phyloP scores from a whole-genome alignment of 2,329 filamentous ascomycete species.

The Elsinoe fawcettii region DNA sequence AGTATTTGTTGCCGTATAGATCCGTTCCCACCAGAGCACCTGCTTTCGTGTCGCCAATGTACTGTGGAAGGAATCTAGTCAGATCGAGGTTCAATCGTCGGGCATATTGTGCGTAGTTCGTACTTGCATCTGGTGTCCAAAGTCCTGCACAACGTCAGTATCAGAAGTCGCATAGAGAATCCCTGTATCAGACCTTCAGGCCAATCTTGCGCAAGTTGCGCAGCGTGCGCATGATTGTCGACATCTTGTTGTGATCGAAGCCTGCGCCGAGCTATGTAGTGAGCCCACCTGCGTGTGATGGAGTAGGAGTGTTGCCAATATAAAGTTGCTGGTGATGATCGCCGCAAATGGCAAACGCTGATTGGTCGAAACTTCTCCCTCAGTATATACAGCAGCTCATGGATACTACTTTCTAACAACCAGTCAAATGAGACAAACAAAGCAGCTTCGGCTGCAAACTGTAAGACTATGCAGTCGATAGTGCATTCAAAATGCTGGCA shows the following conservation, averaged over 20 bases:
- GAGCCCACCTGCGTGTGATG: neutral
- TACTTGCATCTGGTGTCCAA: conserved; percentile 88
- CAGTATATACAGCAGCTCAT: neutral
- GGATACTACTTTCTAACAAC: neutral
- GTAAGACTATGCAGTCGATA: neutral
- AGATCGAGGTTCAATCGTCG: conserved; percentile 24
- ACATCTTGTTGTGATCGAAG: conserved; percentile 55
- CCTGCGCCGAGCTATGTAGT: neutral
- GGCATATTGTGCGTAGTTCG: conserved; percentile 22
- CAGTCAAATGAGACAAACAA: neutral
- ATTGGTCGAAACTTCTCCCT: conserved; percentile 1
- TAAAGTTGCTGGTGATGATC: neutral
- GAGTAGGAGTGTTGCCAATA: neutral
- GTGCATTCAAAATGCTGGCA: neutral
- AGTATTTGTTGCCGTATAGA: conserved; percentile 95
- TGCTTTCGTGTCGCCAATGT: conserved; percentile 78
- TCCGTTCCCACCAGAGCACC: conserved; percentile 79
- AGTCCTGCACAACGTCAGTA: conserved; percentile 56
- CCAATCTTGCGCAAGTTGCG: conserved; percentile 82
- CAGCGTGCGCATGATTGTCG: conserved; percentile 78
- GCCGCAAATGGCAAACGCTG: conserved; percentile 7
- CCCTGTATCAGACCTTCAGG: conserved; percentile 57
- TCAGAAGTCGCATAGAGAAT: conserved; percentile 22
- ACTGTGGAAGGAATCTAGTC: conserved; percentile 22
- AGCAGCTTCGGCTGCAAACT: neutral